Evolutionary conservation across 306 rosid genomes (phyloP).

Genomic region (Crataegus laevigata): DNA sequence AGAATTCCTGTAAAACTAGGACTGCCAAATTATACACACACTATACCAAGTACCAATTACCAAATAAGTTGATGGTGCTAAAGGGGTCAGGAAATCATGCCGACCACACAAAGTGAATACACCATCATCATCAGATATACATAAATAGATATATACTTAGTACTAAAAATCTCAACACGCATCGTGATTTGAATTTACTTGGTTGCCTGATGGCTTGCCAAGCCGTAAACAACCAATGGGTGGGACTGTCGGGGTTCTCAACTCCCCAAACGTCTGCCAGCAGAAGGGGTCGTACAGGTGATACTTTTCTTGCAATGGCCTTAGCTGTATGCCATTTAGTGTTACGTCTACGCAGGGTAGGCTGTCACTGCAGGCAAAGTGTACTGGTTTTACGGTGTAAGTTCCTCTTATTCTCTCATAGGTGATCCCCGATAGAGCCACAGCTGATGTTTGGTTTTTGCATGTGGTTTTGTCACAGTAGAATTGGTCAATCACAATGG

Average conservation of each 20-base stretch:
- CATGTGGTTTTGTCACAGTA: slow-evolving; percentile 82
- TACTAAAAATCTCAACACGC: slow-evolving; percentile 36
- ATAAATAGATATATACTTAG: background rate
- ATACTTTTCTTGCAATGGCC: slow-evolving; percentile 70
- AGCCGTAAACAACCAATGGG: slow-evolving; percentile 75
- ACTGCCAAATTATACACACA: slow-evolving; percentile 39
- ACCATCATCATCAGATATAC: slow-evolving; percentile 20
- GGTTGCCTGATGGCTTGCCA: slow-evolving; percentile 78
- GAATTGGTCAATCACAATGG: slow-evolving; percentile 90
- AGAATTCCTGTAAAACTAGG: slow-evolving; percentile 35
- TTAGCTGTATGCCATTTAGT: slow-evolving; percentile 59
- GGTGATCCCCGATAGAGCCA: slow-evolving; percentile 77
- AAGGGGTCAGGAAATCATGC: slow-evolving; percentile 50
- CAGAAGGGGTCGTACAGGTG: slow-evolving; percentile 79
- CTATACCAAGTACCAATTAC: background rate
- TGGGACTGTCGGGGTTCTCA: slow-evolving; percentile 71
- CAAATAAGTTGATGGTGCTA: slow-evolving; percentile 32
- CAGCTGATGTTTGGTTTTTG: slow-evolving; percentile 71
- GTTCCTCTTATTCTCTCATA: slow-evolving; percentile 90
- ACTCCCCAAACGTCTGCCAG: slow-evolving; percentile 87
- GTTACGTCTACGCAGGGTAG: slow-evolving; percentile 83
- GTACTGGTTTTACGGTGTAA: slow-evolving; percentile 78
- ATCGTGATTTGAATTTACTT: slow-evolving; percentile 65
- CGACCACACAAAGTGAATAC: slow-evolving; percentile 39
- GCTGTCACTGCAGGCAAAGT: slow-evolving; percentile 92